Evolutionary conservation across 805 yeast species (phyloP), one percentile per base, ranked within the genome.

Genomic region (Yarrowia sp.): DNA sequence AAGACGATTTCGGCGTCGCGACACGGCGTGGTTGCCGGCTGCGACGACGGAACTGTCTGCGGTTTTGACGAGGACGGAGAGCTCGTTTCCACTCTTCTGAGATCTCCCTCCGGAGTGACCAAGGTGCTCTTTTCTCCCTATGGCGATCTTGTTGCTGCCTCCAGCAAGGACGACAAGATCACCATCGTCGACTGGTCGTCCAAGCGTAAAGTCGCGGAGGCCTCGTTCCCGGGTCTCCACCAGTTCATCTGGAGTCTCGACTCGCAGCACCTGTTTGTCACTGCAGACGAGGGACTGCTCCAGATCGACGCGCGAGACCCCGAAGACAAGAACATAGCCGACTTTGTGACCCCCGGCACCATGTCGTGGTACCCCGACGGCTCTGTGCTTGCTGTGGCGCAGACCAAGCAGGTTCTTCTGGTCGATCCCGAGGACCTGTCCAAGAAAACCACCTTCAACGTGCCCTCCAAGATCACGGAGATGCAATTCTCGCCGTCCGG

Each of bases 341-440:
- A 33, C 1, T 22, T 22, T 6, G n/a, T 7, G 6, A 8, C 18
- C 1, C 42, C 42, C 19, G 42, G 38, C n/a, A 12, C 16, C 16
- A 35, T 84, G 1, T 81, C 80, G 35, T 90, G 96, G 96, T 82
- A 84, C 62, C 82, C 87, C 1, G 77, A 80, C 60, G 96, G 96
- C 16, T 81, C 81, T 60, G 71, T 77, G n/a, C 76, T 90, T 51
- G 90, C 91, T 1, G 68, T 89, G 18, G 91, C 96, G 1, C 68
- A 69, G 31, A 72, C 70, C 14, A 63, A 74, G 18, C 70, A 68
- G 2, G 64, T 75, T 3, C 65, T 68, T 36, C 62, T 71, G 19
- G 47, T 69, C 4, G 66, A 65, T 29, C 9, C 24, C 13, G 42
- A 31, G 1, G 25, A 35, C 8, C 32, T 33, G 12, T 10, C 21